Evolutionary conservation across 139 green algal species (phyloP), one percentile per base, ranked within the genome.

Genomic region (Chlorella sp.): DNA sequence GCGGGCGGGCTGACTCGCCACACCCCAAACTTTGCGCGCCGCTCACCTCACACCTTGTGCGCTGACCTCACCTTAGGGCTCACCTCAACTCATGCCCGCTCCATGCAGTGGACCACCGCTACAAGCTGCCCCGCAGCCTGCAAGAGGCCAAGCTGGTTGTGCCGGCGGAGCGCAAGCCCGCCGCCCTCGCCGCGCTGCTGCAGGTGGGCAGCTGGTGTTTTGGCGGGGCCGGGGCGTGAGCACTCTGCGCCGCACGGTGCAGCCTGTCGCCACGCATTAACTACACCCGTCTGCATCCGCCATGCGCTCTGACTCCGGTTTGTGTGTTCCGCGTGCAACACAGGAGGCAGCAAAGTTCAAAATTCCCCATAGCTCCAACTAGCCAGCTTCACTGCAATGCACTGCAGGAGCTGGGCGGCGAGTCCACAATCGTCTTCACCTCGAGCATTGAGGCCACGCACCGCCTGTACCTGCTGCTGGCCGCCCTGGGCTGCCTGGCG

Each of bases 381-480:
- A n/a, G n/a, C n/a, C n/a, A n/a, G n/a, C n/a, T n/a, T n/a, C n/a
- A n/a, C n/a, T n/a, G n/a, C n/a, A n/a, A n/a, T n/a, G n/a, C n/a
- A n/a, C 38, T 22, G 58, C 77, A 83, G 1, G 62, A 89, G 38
- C 87, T 96, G 81, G 26, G 69, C 1, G 80, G 78, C 9, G 56
- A 91, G 87, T 72, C 58, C 22, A 96, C 83, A 24, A 88, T 99
- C 14, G 89, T 99, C 19, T 99, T 99, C 72, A 92, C 94, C 1
- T 94, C 95, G 24, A 95, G 92, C 0, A 75, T 98, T 34, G 92
- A 98, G 22, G 93, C 92, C 28, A 96, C 96, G 0, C 93, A 94
- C 76, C 86, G 83, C 30, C 78, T 92, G n/a, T 65, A 44, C 75
- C 40, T 83, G 41, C 70, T 92, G 41, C 84, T 92, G 76, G 30